Base-by-base conservation (phyloP, 306 rosid species). In the Prunus mira region DNA sequence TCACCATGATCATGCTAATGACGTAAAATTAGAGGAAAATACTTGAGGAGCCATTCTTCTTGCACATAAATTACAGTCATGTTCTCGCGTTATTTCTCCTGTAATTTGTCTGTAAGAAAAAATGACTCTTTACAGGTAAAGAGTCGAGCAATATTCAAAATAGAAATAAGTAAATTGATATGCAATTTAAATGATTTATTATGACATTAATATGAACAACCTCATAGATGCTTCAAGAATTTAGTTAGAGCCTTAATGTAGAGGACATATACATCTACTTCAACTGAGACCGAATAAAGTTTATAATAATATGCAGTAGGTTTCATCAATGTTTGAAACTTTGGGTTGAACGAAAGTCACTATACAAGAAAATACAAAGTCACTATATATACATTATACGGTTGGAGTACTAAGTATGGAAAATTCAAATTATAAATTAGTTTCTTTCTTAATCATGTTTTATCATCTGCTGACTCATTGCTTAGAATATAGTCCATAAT, bases 381-480 rank as follows among this genome's bases (percentile, higher is more conserved):
- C 56, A 7, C 61, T 18, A 0, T 51, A 28, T 32, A 34, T 5
- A 34, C 1, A 32, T 24, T 24, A 24, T 28, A 28, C 30, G 30
- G 43, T 12, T 1, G 75, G 64, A 71, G n/a, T 52, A n/a, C 32
- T 60, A 22, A 52, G 30, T 54, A n/a, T 19, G 63, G 63, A 71
- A 20, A 12, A 56, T 41, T 67, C 52, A n/a, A n/a, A 67, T 19
- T 5, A 43, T 38, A 14, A 3, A 32, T 55, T 41, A 9, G n/a
- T 72, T 56, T 72, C 43, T 72, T 56, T 72, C 43, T 56, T 57
- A 56, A 34, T 56, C 34, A 34, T 25, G 38, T 25, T 72, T 71
- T 32, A 8, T 55, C 8, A n/a, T 55, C 52, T 20, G 65, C 50
- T 55, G 75, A 71, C 51, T 71, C 75, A n/a, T 55, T 34, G n/a